These are phyloP conservation scores for Metrosideros polymorpha DNA, from an alignment of 441 rosid species.

Conservation along the genomic window DNA sequence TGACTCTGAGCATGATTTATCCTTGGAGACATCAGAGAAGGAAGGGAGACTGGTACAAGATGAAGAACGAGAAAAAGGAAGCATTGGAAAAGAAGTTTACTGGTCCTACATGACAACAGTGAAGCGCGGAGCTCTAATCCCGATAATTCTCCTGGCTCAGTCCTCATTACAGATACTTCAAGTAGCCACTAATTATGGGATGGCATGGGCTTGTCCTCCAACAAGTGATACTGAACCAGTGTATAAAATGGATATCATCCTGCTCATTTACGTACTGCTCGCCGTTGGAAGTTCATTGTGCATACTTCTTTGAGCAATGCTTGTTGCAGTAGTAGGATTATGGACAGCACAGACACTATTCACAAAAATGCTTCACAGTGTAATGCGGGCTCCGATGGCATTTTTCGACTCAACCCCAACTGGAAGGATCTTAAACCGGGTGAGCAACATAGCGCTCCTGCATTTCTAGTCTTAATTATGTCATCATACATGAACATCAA, in stretches of 20 bases:
- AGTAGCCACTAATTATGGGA: slow-evolving; percentile 92
- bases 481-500: background rate
- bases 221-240: slow-evolving; percentile 43
- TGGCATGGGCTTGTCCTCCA: slow-evolving; percentile 93
- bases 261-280: slow-evolving; percentile 64
- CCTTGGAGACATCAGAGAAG: slow-evolving; percentile 46
- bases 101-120: slow-evolving; percentile 69
- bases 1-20: slow-evolving; percentile 46
- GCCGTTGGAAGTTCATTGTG: slow-evolving; percentile 69
- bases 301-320: slow-evolving; percentile 61
- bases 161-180: slow-evolving; percentile 76
- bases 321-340: slow-evolving; percentile 66
- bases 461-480: background rate
- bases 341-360: slow-evolving; percentile 78
- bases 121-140: slow-evolving; percentile 76
- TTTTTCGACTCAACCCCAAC: slow-evolving; percentile 97
- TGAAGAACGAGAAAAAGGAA: slow-evolving; percentile 92
- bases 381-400: slow-evolving; percentile 85
- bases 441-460: slow-evolving; percentile 17
- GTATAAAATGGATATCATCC: slow-evolving; percentile 42
- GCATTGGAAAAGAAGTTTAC: slow-evolving; percentile 86
- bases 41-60: slow-evolving; percentile 87
- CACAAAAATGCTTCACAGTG: slow-evolving; percentile 67
- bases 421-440: slow-evolving; percentile 95
- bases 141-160: slow-evolving; percentile 82